Base-by-base conservation (phyloP, 768 basidiomycete species). In the Macrocybe gigantea region DNA sequence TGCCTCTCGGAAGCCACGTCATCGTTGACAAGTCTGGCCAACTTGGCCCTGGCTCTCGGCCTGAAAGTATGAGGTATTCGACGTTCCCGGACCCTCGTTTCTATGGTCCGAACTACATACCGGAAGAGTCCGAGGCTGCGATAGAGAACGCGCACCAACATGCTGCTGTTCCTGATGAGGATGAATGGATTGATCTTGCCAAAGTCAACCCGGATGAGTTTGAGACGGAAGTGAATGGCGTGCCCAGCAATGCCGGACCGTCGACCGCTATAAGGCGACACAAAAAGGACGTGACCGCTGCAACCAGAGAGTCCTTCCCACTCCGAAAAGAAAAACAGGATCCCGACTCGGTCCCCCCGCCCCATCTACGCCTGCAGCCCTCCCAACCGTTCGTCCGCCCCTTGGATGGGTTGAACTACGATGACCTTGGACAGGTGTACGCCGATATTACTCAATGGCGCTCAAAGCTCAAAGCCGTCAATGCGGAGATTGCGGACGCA, bases 331-430 rank as follows among this genome's bases (percentile, higher is more conserved):
- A 62, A 8, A 50, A 55, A 13, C 53, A 58, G 4, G 65, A 68
- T n/a, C 60, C 64, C 7, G 64, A 63, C 15, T 59, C 66, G n/a
- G 65, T 79, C 6, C 74, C 76, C 41, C 75, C 80, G 32, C 78
- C 83, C 39, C 87, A 88, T 60, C 64, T 87, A 44, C 83, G 85
- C 31, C 60, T 87, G 12, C 85, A 88, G 57, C 75, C 77, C 10
- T 67, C 72, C 7, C 81, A 81, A 48, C 86, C 87, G 10, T 86
- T 85, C 56, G 83, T 88, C 10, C 77, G 85, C 5, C 87, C 88
- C n/a, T 65, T 80, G 35, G 84, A 86, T 7, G 85, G 84, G 6
- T 61, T 88, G 32, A 73, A 83, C 55, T 86, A 80, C 44, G 78
- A 80, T 31, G 73, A 80, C 46, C 77, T 89, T 7, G 81, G 80